Percentiles rank a stretch among this genome's conserved stretches.
These are phyloP conservation scores for Podospora australis DNA, from an alignment of 495 filamentous ascomycete genomes.

Conservation along the genomic window DNA sequence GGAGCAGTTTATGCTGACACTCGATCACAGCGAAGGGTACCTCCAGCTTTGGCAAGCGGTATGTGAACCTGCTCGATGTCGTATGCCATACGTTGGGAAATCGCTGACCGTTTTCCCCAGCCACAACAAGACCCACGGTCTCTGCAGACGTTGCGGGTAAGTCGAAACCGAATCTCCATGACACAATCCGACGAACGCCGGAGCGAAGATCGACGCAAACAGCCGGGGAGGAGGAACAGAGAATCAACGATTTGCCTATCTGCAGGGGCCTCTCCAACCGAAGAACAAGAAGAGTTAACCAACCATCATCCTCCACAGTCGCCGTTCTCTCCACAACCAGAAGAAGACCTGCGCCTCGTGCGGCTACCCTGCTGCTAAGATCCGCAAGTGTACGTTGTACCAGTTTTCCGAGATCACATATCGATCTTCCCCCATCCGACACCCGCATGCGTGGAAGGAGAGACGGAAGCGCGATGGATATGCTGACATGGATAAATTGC, in stretches of 20 bases:
- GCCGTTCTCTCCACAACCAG: slow-evolving; percentile 97
- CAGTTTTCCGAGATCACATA: slow-evolving; percentile 1
- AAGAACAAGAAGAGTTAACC: slow-evolving; percentile 10
- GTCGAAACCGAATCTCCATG: slow-evolving; percentile 26
- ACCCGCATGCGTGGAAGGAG: too few species aligned
- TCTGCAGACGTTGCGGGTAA: slow-evolving; percentile 99
- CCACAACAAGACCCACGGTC: slow-evolving; percentile 99
- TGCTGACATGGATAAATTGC: slow-evolving; percentile 18
- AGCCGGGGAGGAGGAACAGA: slow-evolving; percentile 1
- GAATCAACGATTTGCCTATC: too few species aligned
- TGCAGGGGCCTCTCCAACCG: too few species aligned
- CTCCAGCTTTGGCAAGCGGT: slow-evolving; percentile 90
- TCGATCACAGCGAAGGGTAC: slow-evolving; percentile 70
- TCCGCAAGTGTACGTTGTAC: slow-evolving; percentile 86
- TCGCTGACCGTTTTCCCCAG: slow-evolving; percentile 22
- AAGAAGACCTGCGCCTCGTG: slow-evolving; percentile 97
- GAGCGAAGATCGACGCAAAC: slow-evolving; percentile 4
- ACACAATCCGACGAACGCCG: slow-evolving; percentile 7
- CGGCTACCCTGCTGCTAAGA: slow-evolving; percentile 96
- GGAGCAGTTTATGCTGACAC: slow-evolving; percentile 25
- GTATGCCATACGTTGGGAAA: not conserved
- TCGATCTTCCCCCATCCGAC: too few species aligned
- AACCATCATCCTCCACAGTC: slow-evolving; percentile 48
- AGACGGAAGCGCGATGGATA: not conserved
- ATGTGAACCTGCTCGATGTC: slow-evolving; percentile 9